Conservation (phyloP, 164 flowering plant species). For the Vitis vinifera region DNA sequence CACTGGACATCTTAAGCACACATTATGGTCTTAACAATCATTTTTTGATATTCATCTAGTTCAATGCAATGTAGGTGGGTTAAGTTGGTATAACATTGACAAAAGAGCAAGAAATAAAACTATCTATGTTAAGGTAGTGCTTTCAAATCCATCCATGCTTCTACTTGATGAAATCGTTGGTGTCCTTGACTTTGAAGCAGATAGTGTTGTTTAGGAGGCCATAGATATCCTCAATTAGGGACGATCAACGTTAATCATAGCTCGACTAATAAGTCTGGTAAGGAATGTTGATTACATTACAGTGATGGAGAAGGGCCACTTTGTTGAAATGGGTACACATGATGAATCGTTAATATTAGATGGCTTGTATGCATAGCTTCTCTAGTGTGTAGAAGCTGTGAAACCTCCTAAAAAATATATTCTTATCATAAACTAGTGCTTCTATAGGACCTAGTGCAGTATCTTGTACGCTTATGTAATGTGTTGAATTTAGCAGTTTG, state of each 20-base stretch:
- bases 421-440: not conserved
- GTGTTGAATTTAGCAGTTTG: too few relatives aligned
- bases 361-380: constrained; percentile 93
- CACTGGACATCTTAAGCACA: not conserved
- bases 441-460: not conserved
- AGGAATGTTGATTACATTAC: constrained; percentile 97
- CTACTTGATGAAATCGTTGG: constrained; percentile 84
- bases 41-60: not conserved
- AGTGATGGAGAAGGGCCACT: constrained; percentile 99
- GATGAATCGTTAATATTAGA: constrained; percentile 72
- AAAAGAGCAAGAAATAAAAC: constrained; percentile 93
- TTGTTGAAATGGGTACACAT: constrained; percentile 99
- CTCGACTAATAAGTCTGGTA: constrained; percentile 88
- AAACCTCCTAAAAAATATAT: constrained; percentile 66
- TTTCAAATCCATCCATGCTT: constrained; percentile 88
- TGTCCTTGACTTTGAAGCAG: constrained; percentile 93
- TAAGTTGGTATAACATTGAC: constrained; percentile 81
- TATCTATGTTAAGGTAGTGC: constrained; percentile 95
- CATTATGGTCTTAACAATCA: not conserved
- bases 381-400: constrained; percentile 73
- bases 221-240: constrained; percentile 94
- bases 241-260: constrained; percentile 91
- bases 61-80: constrained; percentile 67
- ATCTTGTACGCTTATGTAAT: too few relatives aligned
- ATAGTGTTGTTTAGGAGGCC: constrained; percentile 90